Base-by-base conservation (phyloP, 805 yeast genomes). In the Lachancea sp. region DNA sequence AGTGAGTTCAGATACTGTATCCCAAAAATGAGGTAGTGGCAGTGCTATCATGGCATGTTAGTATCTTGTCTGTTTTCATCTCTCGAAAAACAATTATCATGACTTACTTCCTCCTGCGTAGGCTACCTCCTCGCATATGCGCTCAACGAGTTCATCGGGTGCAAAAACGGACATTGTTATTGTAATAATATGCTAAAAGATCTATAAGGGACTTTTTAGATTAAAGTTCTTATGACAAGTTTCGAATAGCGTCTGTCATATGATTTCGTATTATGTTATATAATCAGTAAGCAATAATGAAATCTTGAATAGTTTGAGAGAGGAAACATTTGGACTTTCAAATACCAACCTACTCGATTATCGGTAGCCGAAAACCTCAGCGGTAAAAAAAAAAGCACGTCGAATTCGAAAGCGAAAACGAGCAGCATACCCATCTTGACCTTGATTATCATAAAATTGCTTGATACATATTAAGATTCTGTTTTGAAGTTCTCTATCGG, bases 401-500 rank as follows among this genome's bases (percentile, higher is more conserved):
- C n/a, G 18, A 13, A 17, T 21, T 16, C n/a, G 12, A 26, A 19
- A 24, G 16, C 17, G 25, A 31, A 20, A 21, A 21, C 13, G 35
- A 36, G 32, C 40, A 17, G 34, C 33, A 35, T 23, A 23, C 7
- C 19, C n/a, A 3, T 29, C 39, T 34, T 34, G 8, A 21, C 32
- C 31, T 25, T 41, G 17, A 13, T 18, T 13, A 31, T 24, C 20
- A 28, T 28, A 29, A 29, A 16, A 12, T 32, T 21, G 20, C 38
- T 5, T 34, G 28, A 16, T 8, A 15, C 13, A 5, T 29, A 30
- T 35, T 38, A 24, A 38, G 32, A 38, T 9, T 28, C 31, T 22
- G 9, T 4, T 22, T 45, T 39, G 5, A 36, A 45, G 57, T 19
- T 38, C 52, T 1, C 63, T 75, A 22, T 69, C 78, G 3, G 68